Base-by-base conservation (phyloP, 1,284 basidiomycete species). In the Cutaneotrichosporon cavernicola region DNA sequence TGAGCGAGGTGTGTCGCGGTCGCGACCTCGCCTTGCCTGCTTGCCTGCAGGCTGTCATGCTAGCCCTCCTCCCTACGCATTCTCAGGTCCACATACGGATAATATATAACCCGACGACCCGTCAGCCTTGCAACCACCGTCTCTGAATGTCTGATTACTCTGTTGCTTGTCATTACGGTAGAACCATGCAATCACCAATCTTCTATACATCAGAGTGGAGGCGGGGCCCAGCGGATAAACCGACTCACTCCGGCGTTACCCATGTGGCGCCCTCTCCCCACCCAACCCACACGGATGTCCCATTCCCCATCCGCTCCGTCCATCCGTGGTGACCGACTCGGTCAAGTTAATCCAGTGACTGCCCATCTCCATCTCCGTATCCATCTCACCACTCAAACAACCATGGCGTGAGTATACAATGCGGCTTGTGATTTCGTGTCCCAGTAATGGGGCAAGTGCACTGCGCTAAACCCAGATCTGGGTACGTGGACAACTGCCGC, bases 201-300 rank as follows among this genome's bases (percentile, higher is more conserved):
- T 30, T 9, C 34, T 16, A 16, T 4, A 9, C 11, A 14, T 18
- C 30, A 18, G 16, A 10, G 51, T 53, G 51, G 51, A 53, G 51
- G 51, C 31, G 51, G 51, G 51, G 51, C 51, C 51, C 51, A 53
- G 49, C 51, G 51, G 51, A 14, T 53, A 34, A 53, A 53, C 51
- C 51, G 51, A 14, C 22, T 31, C 10, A 26, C 26, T 5, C 10
- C 51, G 51, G 51, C 31, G 51, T 53, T 53, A 18, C 13, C 1
- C 18, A 14, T 32, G 51, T 53, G 51, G 51, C 51, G 34, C 51
- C 30, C 30, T 26, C 26, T 3, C 26, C 26, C 26, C 26, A 26
- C 26, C 26, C 26, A 26, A 26, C 26, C 51, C 26, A 26, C 49
- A 46, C 43, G 43, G 43, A 6, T n/a, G 26, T 7, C 30, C 26